Evolutionary conservation across 1,284 basidiomycete genomes (phyloP).

Genomic region (Cryptococcus hybrid): DNA sequence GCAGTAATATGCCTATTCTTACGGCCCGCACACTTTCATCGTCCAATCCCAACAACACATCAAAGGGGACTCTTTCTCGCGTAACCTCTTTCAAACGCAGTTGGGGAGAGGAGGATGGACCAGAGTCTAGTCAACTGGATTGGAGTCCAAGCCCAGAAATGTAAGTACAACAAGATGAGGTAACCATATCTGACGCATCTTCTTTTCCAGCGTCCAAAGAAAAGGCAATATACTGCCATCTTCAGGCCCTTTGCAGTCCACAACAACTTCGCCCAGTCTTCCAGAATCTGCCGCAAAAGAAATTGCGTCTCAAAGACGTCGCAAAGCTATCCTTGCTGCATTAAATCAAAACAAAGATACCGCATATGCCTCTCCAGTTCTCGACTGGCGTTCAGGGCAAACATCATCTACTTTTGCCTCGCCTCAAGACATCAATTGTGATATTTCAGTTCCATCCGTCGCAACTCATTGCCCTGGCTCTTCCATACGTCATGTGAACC

Average conservation of each 20-base stretch:
- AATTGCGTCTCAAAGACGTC: constrained; percentile 24
- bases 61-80: constrained; percentile 19
- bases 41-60: neutral
- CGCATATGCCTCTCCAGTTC: constrained; percentile 2
- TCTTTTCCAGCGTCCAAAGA: constrained; percentile 5
- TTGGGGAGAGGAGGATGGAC: constrained; percentile 36
- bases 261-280: neutral
- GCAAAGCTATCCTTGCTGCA: constrained; percentile 43
- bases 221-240: constrained; percentile 11
- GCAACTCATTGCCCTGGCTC: too few relatives aligned
- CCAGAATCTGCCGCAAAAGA: neutral
- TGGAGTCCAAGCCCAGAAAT: constrained; percentile 23
- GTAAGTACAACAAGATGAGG: constrained; percentile 3
- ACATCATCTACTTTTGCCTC: neutral
- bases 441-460: neutral
- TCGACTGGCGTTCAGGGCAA: neutral
- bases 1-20: neutral
- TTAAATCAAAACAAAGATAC: constrained; percentile 22
- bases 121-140: constrained; percentile 1
- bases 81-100: constrained; percentile 42
- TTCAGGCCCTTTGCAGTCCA: neutral
- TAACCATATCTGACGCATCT: neutral
- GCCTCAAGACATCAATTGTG: neutral
- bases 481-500: neutral
- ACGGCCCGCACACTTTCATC: neutral